A percentile compares a stretch with the other conserved stretches of the same genome.
Conservation (phyloP, 352 stramenopile species). For the Phytophthora tentaculata region DNA sequence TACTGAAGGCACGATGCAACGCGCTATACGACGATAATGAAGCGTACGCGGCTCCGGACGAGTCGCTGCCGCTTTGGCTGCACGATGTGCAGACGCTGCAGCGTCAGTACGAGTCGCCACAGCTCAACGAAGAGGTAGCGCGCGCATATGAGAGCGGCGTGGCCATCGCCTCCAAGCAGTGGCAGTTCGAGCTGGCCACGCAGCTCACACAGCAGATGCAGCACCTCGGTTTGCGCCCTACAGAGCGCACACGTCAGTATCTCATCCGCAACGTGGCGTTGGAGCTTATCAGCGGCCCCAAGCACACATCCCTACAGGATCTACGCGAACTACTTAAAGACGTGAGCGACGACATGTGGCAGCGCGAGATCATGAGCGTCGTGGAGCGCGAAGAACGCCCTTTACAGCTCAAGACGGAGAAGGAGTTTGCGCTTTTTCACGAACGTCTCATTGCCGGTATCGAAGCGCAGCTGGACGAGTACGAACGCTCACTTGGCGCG, state of each 20-base stretch:
- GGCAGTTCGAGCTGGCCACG: constrained; percentile 57
- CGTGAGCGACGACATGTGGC: constrained; percentile 42
- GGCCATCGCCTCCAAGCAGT: constrained; percentile 77
- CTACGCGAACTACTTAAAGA: constrained; percentile 41
- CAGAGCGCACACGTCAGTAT: constrained; percentile 51
- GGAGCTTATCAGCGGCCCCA: constrained; percentile 36
- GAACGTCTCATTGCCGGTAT: constrained; percentile 48
- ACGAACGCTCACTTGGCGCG: constrained; percentile 34
- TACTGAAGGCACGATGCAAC: constrained; percentile 64
- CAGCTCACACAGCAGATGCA: constrained; percentile 59
- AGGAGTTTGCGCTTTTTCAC: constrained; percentile 59
- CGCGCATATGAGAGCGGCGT: constrained; percentile 69
- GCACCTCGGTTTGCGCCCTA: constrained; percentile 35
- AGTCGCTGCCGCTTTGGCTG: constrained; percentile 47
- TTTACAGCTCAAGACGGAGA: constrained; percentile 62
- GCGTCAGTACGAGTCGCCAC: constrained; percentile 9
- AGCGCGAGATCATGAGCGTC: constrained; percentile 63
- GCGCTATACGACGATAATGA: constrained; percentile 56
- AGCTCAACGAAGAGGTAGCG: constrained; percentile 41
- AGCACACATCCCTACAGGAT: constrained; percentile 38
- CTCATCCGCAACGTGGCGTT: constrained; percentile 67
- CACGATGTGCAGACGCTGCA: constrained; percentile 38
- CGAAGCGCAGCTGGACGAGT: constrained; percentile 51
- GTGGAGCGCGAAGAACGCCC: constrained; percentile 59
- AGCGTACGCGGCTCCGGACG: constrained; percentile 24